Conservation (phyloP, 108 stramenopile genomes). For the Fistulifera pelliculosa region DNA sequence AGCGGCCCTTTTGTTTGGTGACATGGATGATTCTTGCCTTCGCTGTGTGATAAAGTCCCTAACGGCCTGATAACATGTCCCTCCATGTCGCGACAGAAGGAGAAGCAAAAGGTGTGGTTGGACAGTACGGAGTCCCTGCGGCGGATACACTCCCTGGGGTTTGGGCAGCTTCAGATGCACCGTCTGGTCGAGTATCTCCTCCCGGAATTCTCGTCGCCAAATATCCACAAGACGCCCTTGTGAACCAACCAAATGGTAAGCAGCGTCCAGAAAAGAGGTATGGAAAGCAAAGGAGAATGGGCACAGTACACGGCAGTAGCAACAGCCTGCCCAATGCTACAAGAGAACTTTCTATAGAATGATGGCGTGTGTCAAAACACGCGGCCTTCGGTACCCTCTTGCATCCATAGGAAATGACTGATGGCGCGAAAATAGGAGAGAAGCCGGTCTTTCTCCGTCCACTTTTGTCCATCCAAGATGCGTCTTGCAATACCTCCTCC, state of each 20-base stretch:
- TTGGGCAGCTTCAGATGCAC: constrained; percentile 13
- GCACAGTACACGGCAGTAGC: constrained; percentile 37
- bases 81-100: constrained; percentile 35
- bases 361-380: constrained; percentile 31
- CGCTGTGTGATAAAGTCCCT: no score
- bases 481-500: constrained; percentile 64
- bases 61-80: constrained; percentile 18
- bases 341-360: constrained; percentile 37
- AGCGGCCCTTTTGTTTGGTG: no score
- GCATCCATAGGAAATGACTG: constrained; percentile 39
- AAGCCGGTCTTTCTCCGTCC: constrained; percentile 68
- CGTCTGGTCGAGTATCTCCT: neutral
- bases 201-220: constrained; percentile 13
- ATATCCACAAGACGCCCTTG: constrained; percentile 18
- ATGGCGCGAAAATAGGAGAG: constrained; percentile 43
- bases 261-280: constrained; percentile 39
- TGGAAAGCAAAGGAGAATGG: constrained; percentile 33
- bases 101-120: constrained; percentile 59
- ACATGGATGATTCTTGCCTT: no score
- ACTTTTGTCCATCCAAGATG: constrained; percentile 74
- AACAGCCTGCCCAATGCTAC: constrained; percentile 28
- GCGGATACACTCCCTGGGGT: constrained; percentile 31
- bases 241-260: constrained; percentile 33
- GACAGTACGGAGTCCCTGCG: constrained; percentile 46
- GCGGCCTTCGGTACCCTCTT: constrained; percentile 38